A percentile compares a stretch with the other conserved stretches of the same genome.
phyloP scores from a whole-genome alignment of 805 yeast genomes.

The Dipodascopsis tothii region DNA sequence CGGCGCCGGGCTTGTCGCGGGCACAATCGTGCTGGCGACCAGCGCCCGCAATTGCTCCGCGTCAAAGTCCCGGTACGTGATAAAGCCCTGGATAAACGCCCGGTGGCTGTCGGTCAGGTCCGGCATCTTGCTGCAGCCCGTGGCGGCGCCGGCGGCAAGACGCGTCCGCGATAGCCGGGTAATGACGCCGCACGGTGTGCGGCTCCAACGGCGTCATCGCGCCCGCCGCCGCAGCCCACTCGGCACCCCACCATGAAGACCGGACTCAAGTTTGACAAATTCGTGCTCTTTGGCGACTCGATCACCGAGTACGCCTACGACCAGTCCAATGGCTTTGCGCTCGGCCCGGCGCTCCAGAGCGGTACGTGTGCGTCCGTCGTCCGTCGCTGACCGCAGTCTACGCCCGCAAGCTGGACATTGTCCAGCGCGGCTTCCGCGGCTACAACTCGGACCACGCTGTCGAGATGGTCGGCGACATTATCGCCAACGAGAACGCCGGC shows the following conservation, averaged over 20 bases:
- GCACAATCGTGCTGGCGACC: neutral
- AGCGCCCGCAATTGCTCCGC: neutral
- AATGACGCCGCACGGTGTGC: too few relatives aligned
- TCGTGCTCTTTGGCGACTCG: conserved; percentile 65
- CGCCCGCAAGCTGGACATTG: conserved; percentile 54
- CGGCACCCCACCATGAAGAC: neutral
- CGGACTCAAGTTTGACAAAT: conserved; percentile 31
- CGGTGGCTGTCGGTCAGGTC: conserved; percentile 1
- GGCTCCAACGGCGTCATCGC: too few relatives aligned
- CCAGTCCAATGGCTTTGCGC: conserved; percentile 37
- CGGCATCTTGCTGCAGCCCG: too few relatives aligned
- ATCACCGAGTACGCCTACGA: conserved; percentile 50
- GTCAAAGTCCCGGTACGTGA: neutral
- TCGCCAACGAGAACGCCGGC: conserved; percentile 42
- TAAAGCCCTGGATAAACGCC: neutral
- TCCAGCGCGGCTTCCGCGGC: conserved; percentile 72
- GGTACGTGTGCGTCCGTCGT: conserved; percentile 5
- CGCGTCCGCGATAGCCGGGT: too few relatives aligned
- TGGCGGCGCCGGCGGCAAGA: too few relatives aligned
- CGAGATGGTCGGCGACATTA: conserved; percentile 42
- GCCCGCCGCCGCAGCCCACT: neutral
- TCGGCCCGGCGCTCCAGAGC: conserved; percentile 45
- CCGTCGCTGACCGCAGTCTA: conserved; percentile 28
- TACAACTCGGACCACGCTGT: conserved; percentile 60
- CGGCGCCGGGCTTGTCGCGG: neutral